phyloP scores from a whole-genome alignment of 495 filamentous ascomycete species.

The Aspergillus incahuasiensis region DNA sequence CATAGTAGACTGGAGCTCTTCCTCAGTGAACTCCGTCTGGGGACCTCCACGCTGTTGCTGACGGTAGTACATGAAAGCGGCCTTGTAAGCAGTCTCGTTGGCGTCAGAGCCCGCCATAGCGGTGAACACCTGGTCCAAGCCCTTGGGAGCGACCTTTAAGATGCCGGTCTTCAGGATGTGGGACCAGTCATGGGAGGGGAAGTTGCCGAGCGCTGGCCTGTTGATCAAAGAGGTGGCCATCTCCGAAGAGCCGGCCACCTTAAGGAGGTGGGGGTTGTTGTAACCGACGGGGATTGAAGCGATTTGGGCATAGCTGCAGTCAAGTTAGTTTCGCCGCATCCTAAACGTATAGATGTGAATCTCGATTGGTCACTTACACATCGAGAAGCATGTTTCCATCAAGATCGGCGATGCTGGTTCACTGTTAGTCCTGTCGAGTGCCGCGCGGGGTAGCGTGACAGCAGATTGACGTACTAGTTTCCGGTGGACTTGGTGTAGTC shows the following conservation, averaged over 20 bases:
- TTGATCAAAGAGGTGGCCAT: constrained; percentile 87
- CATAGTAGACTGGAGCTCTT: constrained; percentile 79
- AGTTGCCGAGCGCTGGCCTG: constrained; percentile 93
- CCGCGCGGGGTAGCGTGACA: background rate
- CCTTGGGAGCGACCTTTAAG: constrained; percentile 83
- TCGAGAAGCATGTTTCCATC: constrained; percentile 68
- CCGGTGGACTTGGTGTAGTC: constrained; percentile 68
- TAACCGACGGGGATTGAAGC: constrained; percentile 97
- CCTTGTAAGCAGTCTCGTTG: constrained; percentile 99
- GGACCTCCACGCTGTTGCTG: constrained; percentile 82
- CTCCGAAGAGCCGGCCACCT: constrained; percentile 66
- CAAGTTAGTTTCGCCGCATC: background rate
- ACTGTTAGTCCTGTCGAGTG: constrained; percentile 21
- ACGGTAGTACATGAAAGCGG: constrained; percentile 95
- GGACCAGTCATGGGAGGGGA: constrained; percentile 88
- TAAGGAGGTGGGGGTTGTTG: constrained; percentile 79
- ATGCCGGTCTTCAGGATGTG: constrained; percentile 81
- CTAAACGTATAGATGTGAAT: background rate
- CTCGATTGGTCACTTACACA: constrained; percentile 53
- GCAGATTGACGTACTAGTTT: constrained; percentile 47
- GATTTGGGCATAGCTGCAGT: constrained; percentile 79
- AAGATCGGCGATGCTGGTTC: constrained; percentile 70
- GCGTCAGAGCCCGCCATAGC: constrained; percentile 94
- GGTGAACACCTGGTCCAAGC: constrained; percentile 94
- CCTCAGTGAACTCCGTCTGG: constrained; percentile 75